Base-by-base conservation (phyloP, 805 yeast species). In the Starmerella bombicola region DNA sequence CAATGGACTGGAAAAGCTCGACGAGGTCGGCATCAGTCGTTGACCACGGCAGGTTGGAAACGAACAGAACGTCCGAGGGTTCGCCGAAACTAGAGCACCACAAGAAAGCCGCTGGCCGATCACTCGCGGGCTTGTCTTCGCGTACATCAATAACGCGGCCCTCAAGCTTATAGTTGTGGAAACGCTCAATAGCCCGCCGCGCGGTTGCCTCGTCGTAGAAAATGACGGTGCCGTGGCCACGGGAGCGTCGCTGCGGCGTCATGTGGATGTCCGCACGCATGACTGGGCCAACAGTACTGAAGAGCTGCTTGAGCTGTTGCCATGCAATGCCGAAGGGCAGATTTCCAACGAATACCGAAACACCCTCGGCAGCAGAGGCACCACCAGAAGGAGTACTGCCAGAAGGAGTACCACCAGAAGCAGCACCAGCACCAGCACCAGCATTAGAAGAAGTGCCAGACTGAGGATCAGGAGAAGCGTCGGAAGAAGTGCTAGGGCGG, bases 1-100 rank as follows among this genome's bases (percentile, higher is more conserved):
- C 94, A 40, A 85, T 73, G 28, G 88, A 78, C 57, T 79, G 88
- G 58, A 86, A 86, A 44, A 88, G 69, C 50, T 86, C 95, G 49
- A 68, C 73, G 49, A 88, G 69, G 61, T 88, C 96, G 43, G 78
- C 76, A 50, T 78, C 76, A 24, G 84, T 74, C n/a, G 96, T 86
- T 38, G 85, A 78, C 69, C 74, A 83, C 23, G 97, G 97, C 55
- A 88, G 66, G 64, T 88, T 88, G 33, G 69, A 70, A 18, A 80
- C 85, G 56, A 63, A 80, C 33, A 88, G 70, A 18, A 72, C 67
- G 25, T 66, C 71, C 37, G 75, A 77, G 37, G 73, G 74, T 30
- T 64, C 70, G 32, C 83, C 84, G 33, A 68, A 64, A 2, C 79
- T 81, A n/a, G 7, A 58, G 53, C 32, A 80, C 85, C 69, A 73